A percentile compares a stretch with the other conserved stretches of the same genome.
Evolutionary conservation across 106 monocot species (phyloP).

Genomic region (Dactylorhiza incarnata): DNA sequence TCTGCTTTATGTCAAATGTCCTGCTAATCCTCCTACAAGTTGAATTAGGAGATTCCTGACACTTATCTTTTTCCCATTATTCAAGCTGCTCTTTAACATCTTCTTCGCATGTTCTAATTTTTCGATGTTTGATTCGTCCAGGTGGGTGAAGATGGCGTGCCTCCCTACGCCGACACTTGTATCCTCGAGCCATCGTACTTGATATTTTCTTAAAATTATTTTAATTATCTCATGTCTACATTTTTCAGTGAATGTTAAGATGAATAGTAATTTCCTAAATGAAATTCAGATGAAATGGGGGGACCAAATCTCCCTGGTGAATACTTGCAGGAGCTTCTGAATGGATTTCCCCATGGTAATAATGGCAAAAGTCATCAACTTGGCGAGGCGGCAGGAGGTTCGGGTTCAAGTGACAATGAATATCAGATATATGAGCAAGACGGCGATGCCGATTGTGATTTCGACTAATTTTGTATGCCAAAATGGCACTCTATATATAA

Average conservation of each 20-base stretch:
- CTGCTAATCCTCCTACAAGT: not conserved
- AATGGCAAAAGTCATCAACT: not conserved
- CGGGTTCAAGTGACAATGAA: not conserved
- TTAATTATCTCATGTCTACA: not conserved
- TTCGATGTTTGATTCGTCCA: not conserved
- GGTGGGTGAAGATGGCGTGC: not conserved
- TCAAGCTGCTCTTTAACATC: not conserved
- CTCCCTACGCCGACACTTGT: not conserved
- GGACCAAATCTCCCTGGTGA: not conserved
- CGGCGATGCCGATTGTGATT: not conserved
- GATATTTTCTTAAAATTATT: not conserved
- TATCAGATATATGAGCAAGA: conserved; percentile 9
- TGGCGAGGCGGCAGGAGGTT: not conserved
- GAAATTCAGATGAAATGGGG: conserved; percentile 2
- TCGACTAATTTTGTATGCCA: not conserved
- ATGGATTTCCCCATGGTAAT: not conserved
- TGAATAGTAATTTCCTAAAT: not conserved
- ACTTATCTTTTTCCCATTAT: not conserved
- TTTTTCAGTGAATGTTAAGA: not conserved
- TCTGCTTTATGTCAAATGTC: too few relatives aligned
- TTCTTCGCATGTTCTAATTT: not conserved
- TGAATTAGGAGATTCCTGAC: not conserved
- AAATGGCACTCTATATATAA: not conserved
- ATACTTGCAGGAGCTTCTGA: conserved; percentile 6
- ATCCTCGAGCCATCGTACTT: not conserved